phyloP scores from a whole-genome alignment of 345 rosid species.

The Rhodamnia rubescens region DNA sequence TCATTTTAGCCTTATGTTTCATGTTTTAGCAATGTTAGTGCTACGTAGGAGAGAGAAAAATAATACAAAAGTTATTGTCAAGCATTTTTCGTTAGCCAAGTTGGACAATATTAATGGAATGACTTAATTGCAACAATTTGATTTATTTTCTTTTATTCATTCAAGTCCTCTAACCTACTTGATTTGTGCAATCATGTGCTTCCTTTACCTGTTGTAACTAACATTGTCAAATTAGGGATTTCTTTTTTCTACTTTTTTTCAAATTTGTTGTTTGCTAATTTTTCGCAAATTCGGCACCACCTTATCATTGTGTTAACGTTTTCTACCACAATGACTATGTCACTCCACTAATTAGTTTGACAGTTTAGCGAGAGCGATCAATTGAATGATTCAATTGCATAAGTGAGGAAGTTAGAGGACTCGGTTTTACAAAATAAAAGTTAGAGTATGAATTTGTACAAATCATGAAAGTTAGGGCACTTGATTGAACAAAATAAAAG shows the following conservation, averaged over 20 bases:
- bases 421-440: no score
- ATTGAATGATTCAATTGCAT: no score
- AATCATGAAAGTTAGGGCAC: no score
- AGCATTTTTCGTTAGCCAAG: neutral
- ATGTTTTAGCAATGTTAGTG: neutral
- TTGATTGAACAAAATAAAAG: neutral
- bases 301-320: neutral
- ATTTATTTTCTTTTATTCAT: neutral
- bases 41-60: neutral
- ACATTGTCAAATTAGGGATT: neutral
- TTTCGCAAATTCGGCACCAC: neutral
- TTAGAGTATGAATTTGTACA: no score
- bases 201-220: neutral
- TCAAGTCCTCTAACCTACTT: neutral
- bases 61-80: neutral
- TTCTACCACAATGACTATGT: neutral
- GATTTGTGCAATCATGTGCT: neutral
- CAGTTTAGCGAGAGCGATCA: neutral
- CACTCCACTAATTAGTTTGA: neutral
- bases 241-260: neutral
- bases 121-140: neutral
- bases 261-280: neutral
- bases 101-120: neutral
- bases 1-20: neutral
- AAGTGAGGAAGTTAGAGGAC: neutral